A percentile compares a stretch with the other conserved stretches of the same genome.
Evolutionary conservation across 202 grass and related monocot species (phyloP).

Genomic region (Digitaria exilis): DNA sequence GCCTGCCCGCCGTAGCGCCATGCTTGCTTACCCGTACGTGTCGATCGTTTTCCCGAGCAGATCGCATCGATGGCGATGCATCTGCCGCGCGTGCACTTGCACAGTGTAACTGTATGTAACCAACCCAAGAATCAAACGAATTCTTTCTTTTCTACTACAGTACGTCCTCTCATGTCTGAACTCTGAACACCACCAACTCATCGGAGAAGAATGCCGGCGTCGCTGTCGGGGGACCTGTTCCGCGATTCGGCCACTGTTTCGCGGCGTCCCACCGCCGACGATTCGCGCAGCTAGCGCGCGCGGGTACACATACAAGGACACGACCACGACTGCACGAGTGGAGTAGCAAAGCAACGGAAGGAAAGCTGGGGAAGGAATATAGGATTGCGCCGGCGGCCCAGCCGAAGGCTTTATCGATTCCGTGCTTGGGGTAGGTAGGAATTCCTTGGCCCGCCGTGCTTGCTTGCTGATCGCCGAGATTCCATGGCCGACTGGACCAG

Average conservation of each 20-base stretch:
- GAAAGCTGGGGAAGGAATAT: background rate
- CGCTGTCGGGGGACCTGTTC: background rate
- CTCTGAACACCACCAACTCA: background rate
- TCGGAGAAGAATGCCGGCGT: background rate
- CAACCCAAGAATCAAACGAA: background rate
- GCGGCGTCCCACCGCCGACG: background rate
- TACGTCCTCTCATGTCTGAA: too few relatives aligned
- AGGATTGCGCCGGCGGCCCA: background rate
- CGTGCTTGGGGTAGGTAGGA: background rate
- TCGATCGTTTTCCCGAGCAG: background rate
- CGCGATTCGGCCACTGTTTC: background rate
- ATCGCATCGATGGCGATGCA: background rate
- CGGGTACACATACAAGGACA: background rate
- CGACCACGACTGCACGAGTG: background rate
- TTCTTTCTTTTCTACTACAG: background rate
- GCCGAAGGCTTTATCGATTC: slow-evolving; percentile 5
- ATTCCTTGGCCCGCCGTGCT: background rate
- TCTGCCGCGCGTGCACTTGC: background rate
- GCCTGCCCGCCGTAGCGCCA: background rate
- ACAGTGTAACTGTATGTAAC: background rate
- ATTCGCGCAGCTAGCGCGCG: background rate
- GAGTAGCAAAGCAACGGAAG: background rate
- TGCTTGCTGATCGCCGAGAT: slow-evolving; percentile 2
- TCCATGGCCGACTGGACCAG: background rate
- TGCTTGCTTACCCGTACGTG: background rate